Evolutionary conservation across 2,329 filamentous ascomycete species (phyloP), one percentile per base, ranked within the genome.

Genomic region (Tolypocladium paradoxum): DNA sequence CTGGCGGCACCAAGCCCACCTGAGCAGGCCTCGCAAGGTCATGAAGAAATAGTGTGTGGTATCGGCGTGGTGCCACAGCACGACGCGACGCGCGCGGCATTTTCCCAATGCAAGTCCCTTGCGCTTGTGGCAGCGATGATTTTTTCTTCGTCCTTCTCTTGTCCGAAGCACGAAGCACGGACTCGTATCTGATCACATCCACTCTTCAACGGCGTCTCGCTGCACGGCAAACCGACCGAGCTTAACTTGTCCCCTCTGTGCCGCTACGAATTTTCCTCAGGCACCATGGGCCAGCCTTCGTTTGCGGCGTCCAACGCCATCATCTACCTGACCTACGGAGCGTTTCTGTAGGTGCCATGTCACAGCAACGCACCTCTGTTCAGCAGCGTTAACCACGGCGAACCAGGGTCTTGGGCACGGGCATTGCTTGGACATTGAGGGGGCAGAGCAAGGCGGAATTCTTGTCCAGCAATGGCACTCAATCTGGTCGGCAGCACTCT

Each of bases 251-350:
- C 4, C 18, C 6, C n/a, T 20, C 22, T 16, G 22, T 7, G 22
- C 16, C 38, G 38, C 22, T 43, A 22, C 24, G n/a, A n/a, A n/a
- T n/a, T n/a, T n/a, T n/a, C n/a, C n/a, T n/a, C n/a, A n/a, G n/a
- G n/a, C n/a, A n/a, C 31, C 54, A 93, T 92, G 88, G 86, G 86
- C 22, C 78, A 84, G 60, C 87, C 87, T 54, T 91, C 88, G 2
- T 82, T 76, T 53, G 73, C 79, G 77, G 87, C 87, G 65, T 91
- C 88, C 34, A 90, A 92, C 74, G 87, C 87, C 75, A 76, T 92
- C 66, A 85, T 93, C 66, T 92, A 91, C 66, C 73, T 89, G 51
- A 89, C 86, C 49, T 91, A 90, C 73, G 85, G 79, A 58, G 74
- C 77, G 49, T 93, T 93, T 67, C 73, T 93, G 88, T 92, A 74